phyloP scores from a whole-genome alignment of 2,329 filamentous ascomycete genomes.

The Fusarium beomiforme region DNA sequence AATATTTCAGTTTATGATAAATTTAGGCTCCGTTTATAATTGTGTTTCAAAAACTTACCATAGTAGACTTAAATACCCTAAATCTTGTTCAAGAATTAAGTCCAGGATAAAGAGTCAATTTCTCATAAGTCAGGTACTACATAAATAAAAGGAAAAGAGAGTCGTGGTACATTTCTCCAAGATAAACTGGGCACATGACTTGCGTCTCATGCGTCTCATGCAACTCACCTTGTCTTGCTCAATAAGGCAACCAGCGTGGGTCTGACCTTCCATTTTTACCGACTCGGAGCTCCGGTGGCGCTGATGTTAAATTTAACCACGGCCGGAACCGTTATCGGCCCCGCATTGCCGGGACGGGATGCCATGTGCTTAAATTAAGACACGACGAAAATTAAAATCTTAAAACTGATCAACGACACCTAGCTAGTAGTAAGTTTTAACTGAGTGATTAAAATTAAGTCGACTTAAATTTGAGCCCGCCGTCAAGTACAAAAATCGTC shows the following conservation, averaged over 20 bases:
- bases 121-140: background rate
- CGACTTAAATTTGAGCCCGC: background rate
- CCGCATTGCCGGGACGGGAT: constrained; percentile 11
- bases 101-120: background rate
- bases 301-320: constrained; percentile 17
- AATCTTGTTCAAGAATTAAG: background rate
- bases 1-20: background rate
- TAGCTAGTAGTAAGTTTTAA: too few relatives aligned
- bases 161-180: background rate
- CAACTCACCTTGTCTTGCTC: constrained; percentile 1
- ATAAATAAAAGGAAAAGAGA: background rate
- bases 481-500: background rate
- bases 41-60: background rate
- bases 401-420: background rate
- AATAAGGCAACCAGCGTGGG: constrained; percentile 13
- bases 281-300: background rate
- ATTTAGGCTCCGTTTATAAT: background rate
- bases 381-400: background rate
- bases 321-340: constrained; percentile 7
- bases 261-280: constrained; percentile 5
- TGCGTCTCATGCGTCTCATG: background rate
- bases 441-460: background rate
- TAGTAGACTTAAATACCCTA: background rate
- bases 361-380: constrained; percentile 2
- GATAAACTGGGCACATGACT: constrained; percentile 9